Evolutionary conservation across 2,329 filamentous ascomycete species (phyloP).

Genomic region (Calonectria pteridis): DNA sequence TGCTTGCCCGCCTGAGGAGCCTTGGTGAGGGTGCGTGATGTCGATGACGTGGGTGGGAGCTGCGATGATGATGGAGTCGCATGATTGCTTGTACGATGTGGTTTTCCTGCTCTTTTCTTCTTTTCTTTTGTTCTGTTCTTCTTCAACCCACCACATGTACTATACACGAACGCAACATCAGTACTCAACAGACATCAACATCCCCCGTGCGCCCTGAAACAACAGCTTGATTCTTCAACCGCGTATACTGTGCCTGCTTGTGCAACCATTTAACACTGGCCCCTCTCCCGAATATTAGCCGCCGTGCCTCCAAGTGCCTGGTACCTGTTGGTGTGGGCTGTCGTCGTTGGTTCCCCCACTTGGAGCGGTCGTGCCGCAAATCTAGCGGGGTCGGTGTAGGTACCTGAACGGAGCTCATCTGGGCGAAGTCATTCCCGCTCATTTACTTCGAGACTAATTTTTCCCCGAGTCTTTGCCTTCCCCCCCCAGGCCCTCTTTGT

Average conservation of each 20-base stretch:
- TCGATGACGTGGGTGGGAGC: neutral
- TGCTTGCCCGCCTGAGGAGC: constrained; percentile 41
- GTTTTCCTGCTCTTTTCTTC: too few relatives aligned
- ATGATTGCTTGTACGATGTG: neutral
- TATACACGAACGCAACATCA: neutral
- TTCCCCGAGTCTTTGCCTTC: neutral
- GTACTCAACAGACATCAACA: neutral
- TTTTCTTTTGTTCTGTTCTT: too few relatives aligned
- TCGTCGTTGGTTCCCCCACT: neutral
- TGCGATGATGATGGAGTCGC: neutral
- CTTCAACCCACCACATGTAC: neutral
- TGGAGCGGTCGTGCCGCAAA: constrained; percentile 12
- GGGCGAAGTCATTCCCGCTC: constrained; percentile 2
- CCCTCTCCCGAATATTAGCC: constrained; percentile 18
- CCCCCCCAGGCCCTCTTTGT: neutral
- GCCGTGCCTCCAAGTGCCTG: constrained; percentile 10
- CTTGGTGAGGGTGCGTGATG: neutral
- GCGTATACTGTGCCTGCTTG: neutral
- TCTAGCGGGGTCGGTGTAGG: constrained; percentile 37
- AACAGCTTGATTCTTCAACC: neutral
- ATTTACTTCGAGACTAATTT: neutral
- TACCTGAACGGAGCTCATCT: constrained; percentile 4
- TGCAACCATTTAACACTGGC: neutral
- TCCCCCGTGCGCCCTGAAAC: neutral
- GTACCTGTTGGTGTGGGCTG: neutral